phyloP scores from a whole-genome alignment of 2,329 filamentous ascomycete genomes.

The Botrytis paeoniae region DNA sequence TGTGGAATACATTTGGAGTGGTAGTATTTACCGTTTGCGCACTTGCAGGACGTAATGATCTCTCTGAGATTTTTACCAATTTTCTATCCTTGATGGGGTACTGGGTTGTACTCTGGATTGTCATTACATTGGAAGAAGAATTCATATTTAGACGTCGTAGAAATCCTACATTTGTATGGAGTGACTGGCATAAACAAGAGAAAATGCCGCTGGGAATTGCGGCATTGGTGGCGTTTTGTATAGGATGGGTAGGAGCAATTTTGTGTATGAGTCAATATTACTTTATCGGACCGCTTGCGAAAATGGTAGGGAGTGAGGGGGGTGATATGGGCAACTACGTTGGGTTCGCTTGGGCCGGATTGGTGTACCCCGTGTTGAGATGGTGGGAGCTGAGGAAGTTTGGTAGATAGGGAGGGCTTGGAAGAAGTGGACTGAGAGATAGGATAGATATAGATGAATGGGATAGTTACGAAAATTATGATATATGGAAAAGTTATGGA shows the following conservation, averaged over 20 bases:
- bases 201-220: conserved; percentile 62
- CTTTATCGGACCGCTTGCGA: conserved; percentile 61
- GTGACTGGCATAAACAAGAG: conserved; percentile 55
- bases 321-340: conserved; percentile 42
- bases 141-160: conserved; percentile 53
- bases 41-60: conserved; percentile 56
- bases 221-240: conserved; percentile 56
- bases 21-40: conserved; percentile 64
- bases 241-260: conserved; percentile 64
- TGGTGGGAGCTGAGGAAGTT: conserved; percentile 37
- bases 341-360: conserved; percentile 55
- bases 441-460: not conserved
- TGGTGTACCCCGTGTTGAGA: conserved; percentile 50
- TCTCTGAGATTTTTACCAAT: conserved; percentile 65
- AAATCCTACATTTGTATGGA: conserved; percentile 54
- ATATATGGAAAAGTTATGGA: not conserved
- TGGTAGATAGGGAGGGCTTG: conserved; percentile 30
- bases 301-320: conserved; percentile 48
- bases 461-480: not conserved
- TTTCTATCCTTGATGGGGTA: conserved; percentile 70
- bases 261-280: conserved; percentile 68
- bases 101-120: conserved; percentile 64
- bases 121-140: conserved; percentile 60
- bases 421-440: not conserved
- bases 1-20: conserved; percentile 62